Conservation (phyloP, 1,139 yeast species). For the Candida sp. region DNA sequence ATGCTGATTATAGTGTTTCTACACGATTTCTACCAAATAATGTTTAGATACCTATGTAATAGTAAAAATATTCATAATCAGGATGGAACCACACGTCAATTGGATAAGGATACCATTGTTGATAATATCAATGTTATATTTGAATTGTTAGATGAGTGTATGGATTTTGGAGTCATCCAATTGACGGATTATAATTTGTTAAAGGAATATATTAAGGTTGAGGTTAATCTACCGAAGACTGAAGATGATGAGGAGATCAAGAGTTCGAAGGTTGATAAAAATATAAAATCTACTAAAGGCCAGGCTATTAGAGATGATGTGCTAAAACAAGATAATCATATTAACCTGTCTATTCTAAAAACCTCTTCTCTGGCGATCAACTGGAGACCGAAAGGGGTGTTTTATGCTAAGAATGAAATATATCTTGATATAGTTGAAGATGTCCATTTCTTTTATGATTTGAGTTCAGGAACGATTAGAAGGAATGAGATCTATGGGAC, state of each 20-base stretch:
- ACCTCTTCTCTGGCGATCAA: slow-evolving; percentile 41
- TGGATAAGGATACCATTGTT: slow-evolving; percentile 30
- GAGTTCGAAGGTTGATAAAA: slow-evolving; percentile 9
- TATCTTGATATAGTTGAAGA: slow-evolving; percentile 41
- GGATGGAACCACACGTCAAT: background rate
- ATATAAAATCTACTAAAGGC: slow-evolving; percentile 37
- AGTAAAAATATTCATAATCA: background rate
- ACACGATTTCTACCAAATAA: slow-evolving; percentile 26
- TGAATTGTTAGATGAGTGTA: slow-evolving; percentile 44
- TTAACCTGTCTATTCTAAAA: slow-evolving; percentile 59
- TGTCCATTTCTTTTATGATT: slow-evolving; percentile 38
- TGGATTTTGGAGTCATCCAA: slow-evolving; percentile 44
- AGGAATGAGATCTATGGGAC: slow-evolving; percentile 36
- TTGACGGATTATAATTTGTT: slow-evolving; percentile 42
- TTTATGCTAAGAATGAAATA: slow-evolving; percentile 45
- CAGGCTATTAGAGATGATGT: slow-evolving; percentile 35
- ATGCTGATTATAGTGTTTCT: slow-evolving; percentile 42
- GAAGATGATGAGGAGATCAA: slow-evolving; percentile 11
- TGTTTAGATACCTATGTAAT: slow-evolving; percentile 27
- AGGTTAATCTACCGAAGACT: slow-evolving; percentile 30
- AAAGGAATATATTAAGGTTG: slow-evolving; percentile 43
- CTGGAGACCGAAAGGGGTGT: slow-evolving; percentile 50
- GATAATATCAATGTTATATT: slow-evolving; percentile 39
- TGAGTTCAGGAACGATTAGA: slow-evolving; percentile 24
- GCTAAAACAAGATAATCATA: slow-evolving; percentile 21